Evolutionary conservation across 192 early-diverging fungal genomes (phyloP).

Genomic region (Polychytrium aggregatum): DNA sequence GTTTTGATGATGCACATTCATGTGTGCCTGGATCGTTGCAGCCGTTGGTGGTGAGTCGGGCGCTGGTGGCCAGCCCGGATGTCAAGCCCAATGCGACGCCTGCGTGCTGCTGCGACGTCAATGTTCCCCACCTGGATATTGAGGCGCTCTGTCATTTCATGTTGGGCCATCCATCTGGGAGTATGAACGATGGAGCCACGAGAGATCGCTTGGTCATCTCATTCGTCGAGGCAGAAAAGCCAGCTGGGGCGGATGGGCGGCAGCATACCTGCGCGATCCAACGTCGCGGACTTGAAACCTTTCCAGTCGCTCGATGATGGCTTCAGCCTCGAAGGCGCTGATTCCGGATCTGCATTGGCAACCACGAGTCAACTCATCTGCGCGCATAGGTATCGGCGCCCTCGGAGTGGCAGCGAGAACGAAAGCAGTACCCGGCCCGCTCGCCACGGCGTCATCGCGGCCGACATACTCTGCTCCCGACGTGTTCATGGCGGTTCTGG

Average conservation of each 20-base stretch:
- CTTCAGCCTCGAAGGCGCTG: conserved; percentile 18
- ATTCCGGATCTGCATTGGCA: no score
- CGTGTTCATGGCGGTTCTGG: no score
- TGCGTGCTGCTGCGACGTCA: no score
- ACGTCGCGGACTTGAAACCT: conserved; percentile 12
- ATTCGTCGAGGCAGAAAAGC: not conserved
- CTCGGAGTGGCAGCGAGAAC: no score
- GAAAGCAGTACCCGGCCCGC: no score
- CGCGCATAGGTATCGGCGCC: no score
- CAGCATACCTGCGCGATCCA: conserved; percentile 9
- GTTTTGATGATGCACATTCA: conserved; percentile 17
- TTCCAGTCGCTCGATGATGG: conserved; percentile 8
- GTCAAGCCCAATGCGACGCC: not conserved
- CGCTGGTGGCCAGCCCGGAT: not conserved
- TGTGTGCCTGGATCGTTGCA: conserved; percentile 22
- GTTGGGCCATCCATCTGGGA: conserved; percentile 31
- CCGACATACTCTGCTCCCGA: no score
- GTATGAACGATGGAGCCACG: no score
- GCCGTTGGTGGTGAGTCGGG: not conserved
- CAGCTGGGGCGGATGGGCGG: not conserved
- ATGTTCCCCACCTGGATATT: conserved; percentile 41
- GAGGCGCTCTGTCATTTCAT: conserved; percentile 28
- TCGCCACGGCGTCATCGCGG: no score
- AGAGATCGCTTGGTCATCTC: no score
- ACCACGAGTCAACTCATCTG: no score